Evolutionary conservation across 176 grass and related monocot genomes (phyloP).

Genomic region (Dactylis glomerata): DNA sequence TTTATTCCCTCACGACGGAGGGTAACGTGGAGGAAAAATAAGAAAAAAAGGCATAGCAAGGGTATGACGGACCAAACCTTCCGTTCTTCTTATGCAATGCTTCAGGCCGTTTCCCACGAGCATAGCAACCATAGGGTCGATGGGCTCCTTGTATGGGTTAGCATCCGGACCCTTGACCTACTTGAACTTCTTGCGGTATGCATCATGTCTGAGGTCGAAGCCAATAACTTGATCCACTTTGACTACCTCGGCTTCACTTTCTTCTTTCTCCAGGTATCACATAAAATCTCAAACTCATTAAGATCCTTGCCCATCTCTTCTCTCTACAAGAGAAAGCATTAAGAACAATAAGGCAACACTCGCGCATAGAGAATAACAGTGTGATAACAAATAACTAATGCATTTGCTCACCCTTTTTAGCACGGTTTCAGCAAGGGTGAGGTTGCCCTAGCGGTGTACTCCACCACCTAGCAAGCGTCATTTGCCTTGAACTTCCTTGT

Average conservation of each 20-base stretch:
- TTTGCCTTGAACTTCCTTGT: fast-evolving
- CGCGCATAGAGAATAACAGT: not conserved
- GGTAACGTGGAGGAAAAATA: too few species aligned
- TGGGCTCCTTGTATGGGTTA: not conserved
- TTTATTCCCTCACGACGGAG: too few species aligned
- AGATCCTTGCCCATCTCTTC: not conserved
- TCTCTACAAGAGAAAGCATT: not conserved
- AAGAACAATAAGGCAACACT: not conserved
- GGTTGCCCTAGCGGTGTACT: not conserved
- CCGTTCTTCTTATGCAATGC: too few species aligned
- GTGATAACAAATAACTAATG: not conserved
- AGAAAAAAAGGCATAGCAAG: too few species aligned
- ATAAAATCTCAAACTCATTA: not conserved
- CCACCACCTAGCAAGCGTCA: not conserved
- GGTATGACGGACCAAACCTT: too few species aligned
- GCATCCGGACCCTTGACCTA: not conserved
- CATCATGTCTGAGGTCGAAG: too few species aligned
- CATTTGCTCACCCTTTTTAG: not conserved
- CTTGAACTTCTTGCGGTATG: not conserved
- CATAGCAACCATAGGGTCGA: not conserved
- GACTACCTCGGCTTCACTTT: too few species aligned
- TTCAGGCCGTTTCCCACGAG: not conserved
- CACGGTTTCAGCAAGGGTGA: not conserved
- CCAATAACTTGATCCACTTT: too few species aligned
- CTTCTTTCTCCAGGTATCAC: not conserved